Base-by-base conservation (phyloP, 2,329 filamentous ascomycete genomes). In the Aureobasidium sp. region DNA sequence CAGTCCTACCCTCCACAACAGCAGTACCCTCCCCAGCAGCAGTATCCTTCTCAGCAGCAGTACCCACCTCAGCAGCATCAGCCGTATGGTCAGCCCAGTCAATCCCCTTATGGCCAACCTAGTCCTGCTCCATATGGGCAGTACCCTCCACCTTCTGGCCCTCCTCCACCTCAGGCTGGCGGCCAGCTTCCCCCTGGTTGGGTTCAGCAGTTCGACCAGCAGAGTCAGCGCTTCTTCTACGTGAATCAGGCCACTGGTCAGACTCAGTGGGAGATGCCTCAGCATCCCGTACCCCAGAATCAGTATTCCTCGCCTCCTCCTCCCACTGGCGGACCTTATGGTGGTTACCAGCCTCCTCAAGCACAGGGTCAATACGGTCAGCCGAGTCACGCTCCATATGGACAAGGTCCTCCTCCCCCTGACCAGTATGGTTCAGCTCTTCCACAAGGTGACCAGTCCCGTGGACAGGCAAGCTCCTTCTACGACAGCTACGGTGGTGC, bases 211-310 rank as follows among this genome's bases (percentile, higher is more conserved):
- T 89, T 81, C 74, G 86, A 89, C 66, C 80, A 83, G 62, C 78
- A 77, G 63, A 76, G 79, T 64, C 82, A 86, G 69, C 82, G 83
- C 61, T 87, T 83, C 76, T 88, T 83, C 75, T 89, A 86, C 69
- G 78, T 84, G 62, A 84, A 88, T 71, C 75, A 83, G 62, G 77
- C 81, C 51, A 83, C 83, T 13, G 84, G 84, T 23, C 80, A 79
- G 63, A 81, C 83, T 0, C 85, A 88, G 72, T 88, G 86, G 86
- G 84, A 87, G 65, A 77, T 79, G 17, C 84, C 86, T 2, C 73
- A 74, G 13, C 62, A 64, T 32, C 70, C 20, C 51, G 59, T 61
- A 59, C 70, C 70, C 51, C 64, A 64, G 39, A 53, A 41, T 23
- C 59, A 62, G 39, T 62, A 62, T 26, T 36, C 39, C 0, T 44